phyloP scores from a whole-genome alignment of 176 grass and related monocot genomes.

The Carex parvula region DNA sequence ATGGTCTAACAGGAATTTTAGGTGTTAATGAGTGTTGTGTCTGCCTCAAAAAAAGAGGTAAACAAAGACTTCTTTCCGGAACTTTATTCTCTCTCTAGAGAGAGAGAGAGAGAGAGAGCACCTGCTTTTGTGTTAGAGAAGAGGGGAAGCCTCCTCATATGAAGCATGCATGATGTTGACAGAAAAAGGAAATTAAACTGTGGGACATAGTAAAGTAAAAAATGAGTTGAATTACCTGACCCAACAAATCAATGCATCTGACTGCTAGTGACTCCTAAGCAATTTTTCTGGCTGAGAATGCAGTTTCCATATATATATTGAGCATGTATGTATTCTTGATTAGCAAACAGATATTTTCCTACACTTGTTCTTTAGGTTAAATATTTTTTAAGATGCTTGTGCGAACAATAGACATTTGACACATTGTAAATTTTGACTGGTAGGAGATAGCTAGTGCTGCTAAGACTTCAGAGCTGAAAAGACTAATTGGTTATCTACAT shows the following conservation, averaged over 20 bases:
- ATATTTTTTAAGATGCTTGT: background rate
- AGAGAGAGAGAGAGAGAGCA: background rate
- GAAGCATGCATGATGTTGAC: constrained; percentile 19
- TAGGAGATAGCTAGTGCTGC: background rate
- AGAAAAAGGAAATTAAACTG: background rate
- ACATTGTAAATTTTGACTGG: background rate
- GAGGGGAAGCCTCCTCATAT: constrained; percentile 11
- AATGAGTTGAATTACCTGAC: background rate
- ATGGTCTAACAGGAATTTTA: constrained; percentile 28
- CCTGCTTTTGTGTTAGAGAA: background rate
- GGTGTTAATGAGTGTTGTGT: constrained; percentile 13
- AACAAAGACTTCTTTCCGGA: background rate
- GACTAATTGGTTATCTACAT: background rate
- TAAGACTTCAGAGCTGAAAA: background rate
- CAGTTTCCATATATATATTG: background rate
- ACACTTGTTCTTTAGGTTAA: background rate
- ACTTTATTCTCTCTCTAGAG: background rate
- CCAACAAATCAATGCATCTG: background rate
- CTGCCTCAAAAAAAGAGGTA: constrained; percentile 17
- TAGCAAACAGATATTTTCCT: constrained; percentile 2
- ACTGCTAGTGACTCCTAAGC: background rate
- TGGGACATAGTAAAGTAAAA: background rate
- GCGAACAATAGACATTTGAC: background rate
- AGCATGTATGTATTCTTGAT: background rate
- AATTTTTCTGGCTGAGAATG: background rate